Base-by-base conservation (phyloP, 2,329 filamentous ascomycete species). In the Paracamarosporium sp. region DNA sequence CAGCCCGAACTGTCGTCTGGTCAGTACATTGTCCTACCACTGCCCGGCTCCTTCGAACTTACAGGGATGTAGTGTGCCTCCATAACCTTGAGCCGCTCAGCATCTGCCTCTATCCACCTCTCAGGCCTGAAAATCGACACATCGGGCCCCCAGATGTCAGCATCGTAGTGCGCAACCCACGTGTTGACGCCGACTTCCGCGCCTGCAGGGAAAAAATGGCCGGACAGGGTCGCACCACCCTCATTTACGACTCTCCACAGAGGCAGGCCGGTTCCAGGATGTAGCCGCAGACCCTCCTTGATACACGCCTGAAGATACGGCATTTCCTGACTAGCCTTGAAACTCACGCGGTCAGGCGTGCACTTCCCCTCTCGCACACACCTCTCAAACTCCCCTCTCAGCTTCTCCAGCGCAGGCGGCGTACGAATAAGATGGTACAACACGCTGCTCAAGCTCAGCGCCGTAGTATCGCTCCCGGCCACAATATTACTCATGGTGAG, bases 391-490 rank as follows among this genome's bases (percentile, higher is more conserved):
- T 70, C 68, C 11, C 50, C 27, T 1, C 65, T 53, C 24, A 71
- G 48, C 25, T 48, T 61, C 5, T 50, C 17, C 24, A 69, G 58
- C 0, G 55, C 56, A 9, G 12, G 3, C 20, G 65, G 67, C 4
- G 57, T 56, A 25, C 55, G 61, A n/a, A 64, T 41, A 1, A 67
- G 50, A 25, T 63, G 54, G 51, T 61, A 68, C 15, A 68, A 31
- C 13, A 64, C 55, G 9, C 50, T 54, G 11, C 51, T 68, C 2
- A 72, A 65, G 3, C 73, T 72, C 20, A 76, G 73, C 27, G 76
- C 75, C 5, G 78, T 80, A 0, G 79, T 81, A 51, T 81, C 78
- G 15, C 67, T 70, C 5, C 77, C 78, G 1, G 78, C 79, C 30
- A 76, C 72, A 44, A 80, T 76, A 24, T 63, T 63, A 9, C 45